A percentile compares a stretch with the other conserved stretches of the same genome.
Evolutionary conservation across 257 asterid genomes (phyloP).

Genomic region (Nicotiana otophora): DNA sequence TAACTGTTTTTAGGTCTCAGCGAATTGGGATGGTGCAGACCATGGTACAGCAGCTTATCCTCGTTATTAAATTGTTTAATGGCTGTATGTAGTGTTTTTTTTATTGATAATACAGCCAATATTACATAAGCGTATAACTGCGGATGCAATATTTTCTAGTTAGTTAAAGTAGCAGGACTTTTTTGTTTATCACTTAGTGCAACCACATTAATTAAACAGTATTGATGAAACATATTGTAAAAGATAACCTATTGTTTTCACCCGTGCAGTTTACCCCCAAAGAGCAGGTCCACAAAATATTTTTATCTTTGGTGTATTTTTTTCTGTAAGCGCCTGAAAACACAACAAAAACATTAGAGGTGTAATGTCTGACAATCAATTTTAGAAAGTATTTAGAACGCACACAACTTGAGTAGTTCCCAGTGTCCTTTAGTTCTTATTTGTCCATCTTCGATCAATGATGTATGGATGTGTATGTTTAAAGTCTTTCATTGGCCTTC

Average conservation of each 20-base stretch:
- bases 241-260: not conserved
- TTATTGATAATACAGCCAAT: not conserved
- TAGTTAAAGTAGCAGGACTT: not conserved
- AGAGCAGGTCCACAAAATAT: not conserved
- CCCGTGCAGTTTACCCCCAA: not conserved
- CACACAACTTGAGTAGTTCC: not conserved
- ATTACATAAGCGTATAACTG: not conserved
- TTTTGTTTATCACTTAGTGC: not conserved
- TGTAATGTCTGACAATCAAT: too few relatives aligned
- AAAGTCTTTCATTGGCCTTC: not conserved
- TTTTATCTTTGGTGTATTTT: not conserved
- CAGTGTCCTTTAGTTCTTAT: not conserved
- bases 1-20: slow-evolving; percentile 66
- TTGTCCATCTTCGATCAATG: not conserved
- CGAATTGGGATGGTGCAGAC: slow-evolving; percentile 93
- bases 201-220: not conserved
- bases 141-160: not conserved
- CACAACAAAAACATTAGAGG: too few relatives aligned
- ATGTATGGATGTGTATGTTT: too few relatives aligned
- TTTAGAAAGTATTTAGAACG: too few relatives aligned
- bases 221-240: not conserved
- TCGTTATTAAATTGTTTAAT: not conserved
- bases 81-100: too few relatives aligned
- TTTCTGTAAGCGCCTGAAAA: too few relatives aligned
- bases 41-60: slow-evolving; percentile 39